Percentiles rank a stretch among this genome's conserved stretches.
Conservation (phyloP, 1,284 basidiomycete genomes). For the Pseudozyma pruni region DNA sequence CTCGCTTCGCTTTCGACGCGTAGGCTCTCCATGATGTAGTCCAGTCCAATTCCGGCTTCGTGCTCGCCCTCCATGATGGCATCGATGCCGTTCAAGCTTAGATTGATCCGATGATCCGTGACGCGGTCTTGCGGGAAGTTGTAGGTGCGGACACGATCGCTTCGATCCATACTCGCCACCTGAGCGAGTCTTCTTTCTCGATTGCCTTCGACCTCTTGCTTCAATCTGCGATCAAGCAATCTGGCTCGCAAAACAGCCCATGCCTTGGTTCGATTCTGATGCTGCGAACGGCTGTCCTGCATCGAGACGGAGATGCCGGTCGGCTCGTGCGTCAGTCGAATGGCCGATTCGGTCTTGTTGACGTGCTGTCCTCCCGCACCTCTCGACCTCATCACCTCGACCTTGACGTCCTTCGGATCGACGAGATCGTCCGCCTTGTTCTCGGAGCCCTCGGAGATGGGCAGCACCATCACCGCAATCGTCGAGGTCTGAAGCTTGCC, state of each 20-base stretch:
- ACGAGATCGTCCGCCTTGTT: conserved; percentile 71
- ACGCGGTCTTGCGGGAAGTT: conserved; percentile 67
- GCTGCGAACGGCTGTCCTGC: conserved; percentile 97
- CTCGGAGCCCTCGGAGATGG: conserved; percentile 67
- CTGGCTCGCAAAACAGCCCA: conserved; percentile 64
- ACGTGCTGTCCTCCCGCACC: conserved; percentile 99
- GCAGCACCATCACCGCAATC: conserved; percentile 74
- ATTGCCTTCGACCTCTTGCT: conserved; percentile 56
- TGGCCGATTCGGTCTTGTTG: conserved; percentile 97
- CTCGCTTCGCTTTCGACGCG: conserved; percentile 34
- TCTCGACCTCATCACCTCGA: conserved; percentile 92
- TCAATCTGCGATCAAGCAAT: conserved; percentile 57
- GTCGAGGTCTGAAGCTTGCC: conserved; percentile 94
- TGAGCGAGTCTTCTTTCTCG: conserved; percentile 56
- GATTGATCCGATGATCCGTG: conserved; percentile 63
- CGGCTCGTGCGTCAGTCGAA: conserved; percentile 92
- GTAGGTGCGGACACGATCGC: conserved; percentile 65
- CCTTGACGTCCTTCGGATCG: conserved; percentile 84
- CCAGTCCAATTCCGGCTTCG: conserved; percentile 49
- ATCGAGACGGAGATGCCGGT: conserved; percentile 95
- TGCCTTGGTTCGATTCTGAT: conserved; percentile 72
- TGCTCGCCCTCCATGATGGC: conserved; percentile 64
- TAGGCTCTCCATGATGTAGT: conserved; percentile 52
- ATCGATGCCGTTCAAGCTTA: conserved; percentile 60
- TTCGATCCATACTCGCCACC: conserved; percentile 64